A percentile compares a stretch with the other conserved stretches of the same genome.
phyloP scores from a whole-genome alignment of 2,329 filamentous ascomycete species.

The Clathrospora elynae region DNA sequence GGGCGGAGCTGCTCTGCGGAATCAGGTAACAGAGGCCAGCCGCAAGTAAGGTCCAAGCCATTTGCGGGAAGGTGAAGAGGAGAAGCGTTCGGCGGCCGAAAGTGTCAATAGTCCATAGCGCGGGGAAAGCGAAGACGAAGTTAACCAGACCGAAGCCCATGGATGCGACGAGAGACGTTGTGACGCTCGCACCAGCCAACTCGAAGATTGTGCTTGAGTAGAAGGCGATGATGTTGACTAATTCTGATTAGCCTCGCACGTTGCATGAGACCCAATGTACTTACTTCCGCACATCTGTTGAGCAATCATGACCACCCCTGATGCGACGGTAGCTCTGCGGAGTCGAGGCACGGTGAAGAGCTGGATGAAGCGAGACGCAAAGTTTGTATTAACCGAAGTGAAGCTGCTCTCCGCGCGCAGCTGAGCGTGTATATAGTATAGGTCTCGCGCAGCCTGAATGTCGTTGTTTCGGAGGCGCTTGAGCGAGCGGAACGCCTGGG shows the following conservation, averaged over 20 bases:
- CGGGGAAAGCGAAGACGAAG: conserved; percentile 45
- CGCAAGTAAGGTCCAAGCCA: conserved; percentile 45
- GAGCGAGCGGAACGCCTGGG: conserved; percentile 57
- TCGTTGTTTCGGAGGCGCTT: conserved; percentile 46
- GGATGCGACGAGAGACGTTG: conserved; percentile 45
- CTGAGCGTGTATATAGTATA: conserved; percentile 48
- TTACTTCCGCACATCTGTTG: conserved; percentile 51
- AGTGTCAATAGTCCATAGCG: conserved; percentile 48
- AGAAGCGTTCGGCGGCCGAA: conserved; percentile 44
- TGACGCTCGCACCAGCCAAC: conserved; percentile 36
- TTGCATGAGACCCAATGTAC: no score
- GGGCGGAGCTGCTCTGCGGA: conserved; percentile 17
- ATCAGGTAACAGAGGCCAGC: conserved; percentile 41
- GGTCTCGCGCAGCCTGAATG: conserved; percentile 45
- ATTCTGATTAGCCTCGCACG: no score
- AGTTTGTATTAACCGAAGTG: no score
- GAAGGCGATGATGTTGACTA: conserved; percentile 79
- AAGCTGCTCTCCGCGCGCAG: conserved; percentile 41
- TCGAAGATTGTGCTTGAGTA: conserved; percentile 75
- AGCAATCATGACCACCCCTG: conserved; percentile 50
- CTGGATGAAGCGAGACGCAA: no score
- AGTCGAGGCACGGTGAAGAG: conserved; percentile 50
- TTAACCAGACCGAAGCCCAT: conserved; percentile 47
- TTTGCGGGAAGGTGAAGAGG: conserved; percentile 46
- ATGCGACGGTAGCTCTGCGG: conserved; percentile 46